These are phyloP conservation scores for Plasmodium gonderi DNA, from an alignment of 169 alveolate genomes.

Conservation along the genomic window DNA sequence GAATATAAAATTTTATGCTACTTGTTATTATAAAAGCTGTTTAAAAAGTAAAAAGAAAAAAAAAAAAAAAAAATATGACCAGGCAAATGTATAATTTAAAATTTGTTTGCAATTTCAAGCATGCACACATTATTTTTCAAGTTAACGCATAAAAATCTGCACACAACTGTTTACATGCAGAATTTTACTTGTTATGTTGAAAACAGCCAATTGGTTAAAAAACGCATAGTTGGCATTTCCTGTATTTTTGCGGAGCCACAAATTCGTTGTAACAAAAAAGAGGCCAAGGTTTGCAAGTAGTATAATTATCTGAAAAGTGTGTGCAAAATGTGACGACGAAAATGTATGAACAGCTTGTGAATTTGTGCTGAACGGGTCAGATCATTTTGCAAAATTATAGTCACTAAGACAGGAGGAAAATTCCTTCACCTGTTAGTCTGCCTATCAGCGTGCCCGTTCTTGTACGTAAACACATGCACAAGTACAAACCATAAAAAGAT, in stretches of 20 bases:
- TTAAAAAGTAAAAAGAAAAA: conserved; percentile 9
- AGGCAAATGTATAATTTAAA: background rate
- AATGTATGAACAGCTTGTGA: background rate
- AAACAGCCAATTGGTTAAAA: conserved; percentile 57
- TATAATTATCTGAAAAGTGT: background rate
- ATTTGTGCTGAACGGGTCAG: background rate
- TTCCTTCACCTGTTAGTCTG: no score
- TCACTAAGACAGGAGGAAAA: no score
- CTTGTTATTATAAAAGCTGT: conserved; percentile 39
- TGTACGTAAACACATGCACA: no score
- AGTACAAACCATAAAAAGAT: no score
- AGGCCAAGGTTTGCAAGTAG: conserved; percentile 10
- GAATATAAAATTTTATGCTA: conserved; percentile 48
- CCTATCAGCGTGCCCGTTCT: no score
- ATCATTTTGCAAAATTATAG: background rate
- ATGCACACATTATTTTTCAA: background rate
- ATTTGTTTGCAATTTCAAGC: background rate
- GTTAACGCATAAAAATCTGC: background rate
- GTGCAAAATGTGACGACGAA: background rate
- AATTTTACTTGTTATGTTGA: conserved; percentile 54
- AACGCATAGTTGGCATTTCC: conserved; percentile 70
- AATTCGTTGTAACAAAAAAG: conserved; percentile 35
- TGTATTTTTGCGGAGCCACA: conserved; percentile 65
- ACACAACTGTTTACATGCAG: background rate
- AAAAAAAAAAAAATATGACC: background rate